Base-by-base conservation (phyloP, 2,329 filamentous ascomycete species). In the Thelonectria blattea region DNA sequence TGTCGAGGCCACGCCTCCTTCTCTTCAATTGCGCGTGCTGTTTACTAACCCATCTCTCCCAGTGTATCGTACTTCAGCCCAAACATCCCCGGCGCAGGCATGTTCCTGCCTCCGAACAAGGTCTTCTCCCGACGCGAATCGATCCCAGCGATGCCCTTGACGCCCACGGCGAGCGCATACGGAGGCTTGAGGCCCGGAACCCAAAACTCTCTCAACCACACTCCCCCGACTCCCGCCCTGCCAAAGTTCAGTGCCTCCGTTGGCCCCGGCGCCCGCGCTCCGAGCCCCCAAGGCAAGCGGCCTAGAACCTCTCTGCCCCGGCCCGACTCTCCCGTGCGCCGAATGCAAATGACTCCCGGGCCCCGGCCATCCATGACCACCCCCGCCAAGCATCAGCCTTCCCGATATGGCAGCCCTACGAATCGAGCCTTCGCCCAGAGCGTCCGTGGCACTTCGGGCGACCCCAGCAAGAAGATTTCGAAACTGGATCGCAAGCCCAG, bases 201-300 rank as follows among this genome's bases (percentile, higher is more conserved):
- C 64, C 88, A 87, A 54, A 85, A 85, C 72, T 82, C 85, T 22
- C 85, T 81, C 37, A 85, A 84, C 71, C 83, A 83, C 72, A 87
- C 89, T 20, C 84, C 90, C 30, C 86, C 89, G 3, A 88, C 85
- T 0, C 85, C 89, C 0, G 84, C 84, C 1, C 68, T 91, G 51
- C 84, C 90, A 56, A 93, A 93, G 72, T 95, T 97, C 78, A 95
- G 92, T 73, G 91, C 96, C 76, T 96, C 93, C 0, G 81, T 96
- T 46, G 93, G 93, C 1, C 91, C 91, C 7, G 86, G 87, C 10
- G 70, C 71, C 42, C 85, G 90, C 72, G 87, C 89, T 27, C 75
- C 88, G 22, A 94, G 90, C 71, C 91, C 93, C 3, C 80, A 85
- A 49, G 85, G 88, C 68, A 93, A 91, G 74, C 88, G 85, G 14